Percentiles rank a stretch among this genome's conserved stretches.
phyloP scores from a whole-genome alignment of 1,284 basidiomycete genomes.

The Sanghuangporus weigelae region DNA sequence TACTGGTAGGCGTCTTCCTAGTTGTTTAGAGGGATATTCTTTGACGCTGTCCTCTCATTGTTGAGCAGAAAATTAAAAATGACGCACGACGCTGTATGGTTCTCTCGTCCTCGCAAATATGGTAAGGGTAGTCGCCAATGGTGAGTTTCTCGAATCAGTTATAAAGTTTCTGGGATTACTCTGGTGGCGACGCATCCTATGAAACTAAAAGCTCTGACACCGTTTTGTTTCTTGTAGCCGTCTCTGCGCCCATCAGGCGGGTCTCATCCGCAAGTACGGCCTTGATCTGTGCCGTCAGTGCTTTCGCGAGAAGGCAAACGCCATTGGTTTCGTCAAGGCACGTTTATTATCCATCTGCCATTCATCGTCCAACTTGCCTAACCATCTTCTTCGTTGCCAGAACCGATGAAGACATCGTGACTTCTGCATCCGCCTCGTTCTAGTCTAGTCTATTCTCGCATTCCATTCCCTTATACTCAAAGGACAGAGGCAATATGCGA shows the following conservation, averaged over 20 bases:
- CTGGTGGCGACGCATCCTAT: neutral
- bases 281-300: constrained; percentile 97
- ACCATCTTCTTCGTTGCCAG: constrained; percentile 22
- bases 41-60: neutral
- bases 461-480: too few species aligned
- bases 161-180: neutral
- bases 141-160: constrained; percentile 38
- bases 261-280: constrained; percentile 93
- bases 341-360: constrained; percentile 21
- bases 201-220: neutral
- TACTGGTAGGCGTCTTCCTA: too few species aligned
- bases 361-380: neutral
- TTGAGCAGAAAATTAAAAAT: constrained; percentile 33
- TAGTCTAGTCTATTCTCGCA: neutral
- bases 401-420: constrained; percentile 34
- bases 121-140: constrained; percentile 95
- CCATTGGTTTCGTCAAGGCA: constrained; percentile 94
- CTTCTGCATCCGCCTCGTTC: neutral
- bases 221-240: constrained; percentile 49
- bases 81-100: constrained; percentile 92
- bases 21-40: too few species aligned
- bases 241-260: constrained; percentile 92
- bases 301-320: constrained; percentile 93
- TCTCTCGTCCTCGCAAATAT: constrained; percentile 89
- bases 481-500: neutral